A percentile compares a stretch with the other conserved stretches of the same genome.
Evolutionary conservation across 2,329 filamentous ascomycete species (phyloP).

Genomic region (Aureobasidium musti): DNA sequence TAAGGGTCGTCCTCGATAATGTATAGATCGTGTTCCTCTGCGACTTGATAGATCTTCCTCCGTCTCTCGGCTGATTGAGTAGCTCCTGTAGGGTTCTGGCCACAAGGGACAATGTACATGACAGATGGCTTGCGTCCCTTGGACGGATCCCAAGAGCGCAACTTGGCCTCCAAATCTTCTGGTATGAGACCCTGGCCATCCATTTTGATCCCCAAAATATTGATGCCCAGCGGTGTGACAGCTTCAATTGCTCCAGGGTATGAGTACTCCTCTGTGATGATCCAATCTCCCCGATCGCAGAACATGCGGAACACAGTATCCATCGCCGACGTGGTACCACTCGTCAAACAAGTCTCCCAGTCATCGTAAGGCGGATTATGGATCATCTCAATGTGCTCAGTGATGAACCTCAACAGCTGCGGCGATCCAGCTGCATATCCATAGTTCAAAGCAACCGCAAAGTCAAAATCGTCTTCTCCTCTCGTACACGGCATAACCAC

Average conservation of each 20-base stretch:
- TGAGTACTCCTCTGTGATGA: slow-evolving; percentile 37
- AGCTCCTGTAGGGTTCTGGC: slow-evolving; percentile 39
- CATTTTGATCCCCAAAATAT: slow-evolving; percentile 37
- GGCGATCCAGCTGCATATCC: slow-evolving; percentile 36
- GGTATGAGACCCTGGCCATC: slow-evolving; percentile 38
- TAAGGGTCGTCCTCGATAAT: slow-evolving; percentile 42
- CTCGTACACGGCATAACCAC: slow-evolving; percentile 14
- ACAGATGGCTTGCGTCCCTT: slow-evolving; percentile 35
- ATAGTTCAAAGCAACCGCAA: slow-evolving; percentile 38
- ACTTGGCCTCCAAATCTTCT: slow-evolving; percentile 34
- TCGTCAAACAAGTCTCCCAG: slow-evolving; percentile 39
- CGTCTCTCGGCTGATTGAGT: slow-evolving; percentile 36
- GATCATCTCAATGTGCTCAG: slow-evolving; percentile 38
- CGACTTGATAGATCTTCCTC: slow-evolving; percentile 37
- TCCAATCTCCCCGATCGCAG: slow-evolving; percentile 36
- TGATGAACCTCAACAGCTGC: slow-evolving; percentile 37
- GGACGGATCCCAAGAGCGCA: slow-evolving; percentile 36
- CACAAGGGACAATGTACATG: slow-evolving; percentile 41
- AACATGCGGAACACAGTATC: slow-evolving; percentile 40
- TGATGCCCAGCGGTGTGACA: slow-evolving; percentile 36
- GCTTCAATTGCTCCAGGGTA: slow-evolving; percentile 38
- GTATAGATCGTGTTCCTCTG: slow-evolving; percentile 37
- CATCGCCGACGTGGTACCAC: slow-evolving; percentile 40
- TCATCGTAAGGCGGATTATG: slow-evolving; percentile 40
- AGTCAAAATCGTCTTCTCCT: slow-evolving; percentile 31